Conservation (phyloP, 2,329 filamentous ascomycete species). For the Ophiocordyceps australis region DNA sequence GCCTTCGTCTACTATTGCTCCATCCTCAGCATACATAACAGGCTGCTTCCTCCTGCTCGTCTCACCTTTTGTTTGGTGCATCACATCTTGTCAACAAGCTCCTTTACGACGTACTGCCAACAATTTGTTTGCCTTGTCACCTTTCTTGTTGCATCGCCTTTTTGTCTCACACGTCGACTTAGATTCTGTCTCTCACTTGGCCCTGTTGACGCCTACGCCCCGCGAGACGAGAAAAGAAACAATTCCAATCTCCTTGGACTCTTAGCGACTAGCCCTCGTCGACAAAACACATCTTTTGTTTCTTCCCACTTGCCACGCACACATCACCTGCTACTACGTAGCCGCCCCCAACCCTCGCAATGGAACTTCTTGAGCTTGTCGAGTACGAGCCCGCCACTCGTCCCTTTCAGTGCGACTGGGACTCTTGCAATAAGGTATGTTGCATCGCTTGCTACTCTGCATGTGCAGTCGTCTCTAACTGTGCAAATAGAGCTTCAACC, state of each 20-base stretch:
- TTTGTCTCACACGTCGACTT: slow-evolving; percentile 3
- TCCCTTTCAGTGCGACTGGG: slow-evolving; percentile 47
- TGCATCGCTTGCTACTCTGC: neutral
- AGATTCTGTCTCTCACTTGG: no score
- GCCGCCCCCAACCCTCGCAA: slow-evolving; percentile 7
- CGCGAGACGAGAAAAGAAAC: neutral
- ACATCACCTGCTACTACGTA: neutral
- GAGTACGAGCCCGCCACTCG: slow-evolving; percentile 44
- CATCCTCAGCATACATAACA: slow-evolving; percentile 1
- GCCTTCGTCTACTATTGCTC: slow-evolving; percentile 1
- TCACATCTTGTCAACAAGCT: neutral
- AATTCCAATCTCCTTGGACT: slow-evolving; percentile 1
- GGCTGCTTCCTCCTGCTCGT: slow-evolving; percentile 1
- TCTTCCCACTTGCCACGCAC: no score
- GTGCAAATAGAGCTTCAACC: slow-evolving; percentile 43
- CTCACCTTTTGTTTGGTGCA: slow-evolving; percentile 1
- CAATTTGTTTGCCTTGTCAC: neutral
- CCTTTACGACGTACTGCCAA: neutral
- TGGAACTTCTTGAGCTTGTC: slow-evolving; percentile 48
- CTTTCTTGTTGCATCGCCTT: slow-evolving; percentile 1
- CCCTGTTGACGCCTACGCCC: neutral
- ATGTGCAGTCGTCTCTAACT: neutral
- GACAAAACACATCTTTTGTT: no score
- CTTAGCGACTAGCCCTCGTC: no score
- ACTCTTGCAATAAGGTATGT: slow-evolving; percentile 39